phyloP scores from a whole-genome alignment of 2,329 filamentous ascomycete genomes.

The Nemania abortiva region DNA sequence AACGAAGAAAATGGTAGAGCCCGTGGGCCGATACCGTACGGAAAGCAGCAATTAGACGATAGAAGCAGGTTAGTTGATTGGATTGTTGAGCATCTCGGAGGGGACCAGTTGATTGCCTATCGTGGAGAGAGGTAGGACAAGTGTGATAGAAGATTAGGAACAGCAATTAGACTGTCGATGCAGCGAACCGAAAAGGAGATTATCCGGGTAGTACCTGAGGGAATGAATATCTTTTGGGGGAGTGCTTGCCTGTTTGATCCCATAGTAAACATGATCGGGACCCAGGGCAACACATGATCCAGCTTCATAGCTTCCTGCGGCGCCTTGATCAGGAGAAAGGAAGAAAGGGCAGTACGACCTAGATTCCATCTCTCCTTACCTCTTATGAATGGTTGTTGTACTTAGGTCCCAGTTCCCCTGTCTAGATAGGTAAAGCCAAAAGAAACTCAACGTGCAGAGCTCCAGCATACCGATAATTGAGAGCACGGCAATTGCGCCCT shows the following conservation, averaged over 20 bases:
- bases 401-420: too few species aligned
- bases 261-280: not conserved
- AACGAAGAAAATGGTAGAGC: slow-evolving; percentile 31
- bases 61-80: slow-evolving; percentile 36
- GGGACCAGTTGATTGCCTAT: slow-evolving; percentile 3
- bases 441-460: not conserved
- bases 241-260: not conserved
- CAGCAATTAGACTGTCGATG: not conserved
- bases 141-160: too few species aligned
- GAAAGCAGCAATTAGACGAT: slow-evolving; percentile 41
- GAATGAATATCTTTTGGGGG: too few species aligned
- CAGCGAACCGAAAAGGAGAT: not conserved
- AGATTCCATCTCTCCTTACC: not conserved
- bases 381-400: not conserved
- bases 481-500: not conserved
- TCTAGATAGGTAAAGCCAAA: not conserved
- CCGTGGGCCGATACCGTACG: slow-evolving; percentile 31
- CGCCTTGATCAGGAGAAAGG: not conserved
- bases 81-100: slow-evolving; percentile 28
- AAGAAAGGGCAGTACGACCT: not conserved
- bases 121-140: too few species aligned
- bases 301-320: not conserved
- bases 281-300: not conserved
- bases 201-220: too few species aligned
- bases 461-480: not conserved